Base-by-base conservation (phyloP, 306 rosid genomes). In the Pterocarpus macrocarpus region DNA sequence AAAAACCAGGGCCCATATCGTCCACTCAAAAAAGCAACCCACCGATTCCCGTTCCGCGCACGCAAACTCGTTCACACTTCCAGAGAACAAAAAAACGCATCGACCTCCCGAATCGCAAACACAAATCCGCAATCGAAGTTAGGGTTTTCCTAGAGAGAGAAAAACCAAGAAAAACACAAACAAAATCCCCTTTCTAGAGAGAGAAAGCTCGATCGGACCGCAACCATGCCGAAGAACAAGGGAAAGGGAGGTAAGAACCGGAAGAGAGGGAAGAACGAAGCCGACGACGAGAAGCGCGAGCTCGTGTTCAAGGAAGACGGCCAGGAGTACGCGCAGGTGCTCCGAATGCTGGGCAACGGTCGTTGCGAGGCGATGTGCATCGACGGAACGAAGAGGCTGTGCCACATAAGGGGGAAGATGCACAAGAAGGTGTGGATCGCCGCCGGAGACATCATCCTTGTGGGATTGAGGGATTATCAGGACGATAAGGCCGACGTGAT, bases 241-340 rank as follows among this genome's bases (percentile, higher is more conserved):
- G 90, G 89, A 28, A 81, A 89, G 77, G 88, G 89, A 85, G 88
- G 89, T 0, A 89, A 89, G 89, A 89, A 89, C 75, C 34, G 86
- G 3, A 87, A 83, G 89, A 81, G 90, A 15, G 90, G 90, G 10
- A 89, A 85, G 88, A 89, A 87, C 83, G 89, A 87, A 28, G 92
- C 90, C 0, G 90, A 83, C n/a, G 92, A 82, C 45, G 85, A 80
- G 64, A 89, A 83, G 69, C 59, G 90, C 10, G 92, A 87, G 61
- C 82, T 87, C 0, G 82, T 80, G 0, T 89, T 87, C 83, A 90
- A 88, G 33, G 84, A 78, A 16, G 86, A 84, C 38, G 89, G 87
- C 0, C 90, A 85, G 5, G 88, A 88, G 13, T 86, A 88, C 55
- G 86, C 82, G 3, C 88, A 86, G 52, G 83, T 85, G 0, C 78